Conservation (phyloP, 2,329 filamentous ascomycete genomes). For the Fusarium mexicanum region DNA sequence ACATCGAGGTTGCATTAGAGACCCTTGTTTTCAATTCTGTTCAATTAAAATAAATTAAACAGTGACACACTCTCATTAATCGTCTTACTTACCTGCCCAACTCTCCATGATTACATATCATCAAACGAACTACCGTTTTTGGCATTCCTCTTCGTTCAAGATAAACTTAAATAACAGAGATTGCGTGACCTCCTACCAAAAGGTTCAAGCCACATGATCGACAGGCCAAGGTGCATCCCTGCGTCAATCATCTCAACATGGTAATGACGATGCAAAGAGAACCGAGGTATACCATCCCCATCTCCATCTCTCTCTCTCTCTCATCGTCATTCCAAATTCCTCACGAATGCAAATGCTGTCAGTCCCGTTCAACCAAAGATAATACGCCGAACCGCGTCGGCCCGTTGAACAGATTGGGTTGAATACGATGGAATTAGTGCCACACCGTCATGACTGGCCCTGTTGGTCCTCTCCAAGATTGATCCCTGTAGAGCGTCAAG, state of each 20-base stretch:
- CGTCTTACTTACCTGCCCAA: neutral
- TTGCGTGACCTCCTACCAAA: neutral
- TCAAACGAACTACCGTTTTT: neutral
- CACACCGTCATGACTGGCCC: conserved; percentile 12
- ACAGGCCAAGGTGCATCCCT: conserved; percentile 12
- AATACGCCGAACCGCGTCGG: conserved; percentile 13
- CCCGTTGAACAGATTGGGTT: conserved; percentile 1
- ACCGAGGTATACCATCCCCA: neutral
- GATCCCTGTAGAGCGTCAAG: conserved; percentile 3
- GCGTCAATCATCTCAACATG: conserved; percentile 3
- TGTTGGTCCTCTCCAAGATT: neutral
- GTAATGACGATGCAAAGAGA: neutral
- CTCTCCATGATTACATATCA: neutral
- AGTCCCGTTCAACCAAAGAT: neutral
- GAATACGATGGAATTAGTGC: conserved; percentile 8
- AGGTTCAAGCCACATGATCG: conserved; percentile 14
- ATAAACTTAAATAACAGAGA: neutral
- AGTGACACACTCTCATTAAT: neutral
- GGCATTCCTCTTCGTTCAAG: neutral
- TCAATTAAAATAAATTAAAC: neutral
- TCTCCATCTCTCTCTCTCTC: neutral
- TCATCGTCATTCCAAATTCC: neutral
- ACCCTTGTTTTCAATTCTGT: conserved; percentile 4
- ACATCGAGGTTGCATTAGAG: conserved; percentile 10
- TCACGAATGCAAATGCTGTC: neutral